Evolutionary conservation across 352 stramenopile genomes (phyloP).

Genomic region (Phytophthora sojae): DNA sequence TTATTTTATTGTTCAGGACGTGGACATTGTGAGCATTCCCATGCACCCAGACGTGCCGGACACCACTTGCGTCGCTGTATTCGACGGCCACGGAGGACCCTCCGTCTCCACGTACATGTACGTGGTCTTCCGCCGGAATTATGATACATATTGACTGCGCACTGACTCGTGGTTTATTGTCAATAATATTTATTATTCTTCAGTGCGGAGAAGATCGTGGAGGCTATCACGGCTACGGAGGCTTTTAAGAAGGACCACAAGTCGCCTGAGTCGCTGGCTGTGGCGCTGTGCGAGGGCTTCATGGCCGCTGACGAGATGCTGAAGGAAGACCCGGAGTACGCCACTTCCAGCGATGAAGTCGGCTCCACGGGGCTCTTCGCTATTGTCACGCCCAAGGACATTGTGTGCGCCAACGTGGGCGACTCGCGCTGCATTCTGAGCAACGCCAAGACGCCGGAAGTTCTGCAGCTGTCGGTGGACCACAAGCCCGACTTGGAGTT

Average conservation of each 20-base stretch:
- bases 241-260: constrained; percentile 81
- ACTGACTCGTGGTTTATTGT: constrained; percentile 7
- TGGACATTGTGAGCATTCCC: constrained; percentile 76
- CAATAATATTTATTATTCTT: not conserved
- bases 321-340: constrained; percentile 74
- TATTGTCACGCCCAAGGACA: constrained; percentile 83
- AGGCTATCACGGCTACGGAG: constrained; percentile 66
- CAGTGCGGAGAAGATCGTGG: constrained; percentile 79
- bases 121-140: constrained; percentile 11
- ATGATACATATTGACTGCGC: not conserved
- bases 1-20: constrained; percentile 50
- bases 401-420: constrained; percentile 86
- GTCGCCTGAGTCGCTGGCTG: constrained; percentile 72
- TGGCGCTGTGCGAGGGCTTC: constrained; percentile 82
- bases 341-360: constrained; percentile 75
- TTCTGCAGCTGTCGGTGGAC: constrained; percentile 85
- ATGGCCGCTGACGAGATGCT: constrained; percentile 75
- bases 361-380: constrained; percentile 85
- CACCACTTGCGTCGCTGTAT: constrained; percentile 78
- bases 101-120: constrained; percentile 78
- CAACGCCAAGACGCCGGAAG: constrained; percentile 71
- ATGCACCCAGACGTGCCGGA: constrained; percentile 66
- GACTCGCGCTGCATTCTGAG: constrained; percentile 89
- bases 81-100: constrained; percentile 84
- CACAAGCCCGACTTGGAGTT: constrained; percentile 90